A percentile compares a stretch with the other conserved stretches of the same genome.
phyloP scores from a whole-genome alignment of 768 basidiomycete genomes.

The Tulasnella sp. region DNA sequence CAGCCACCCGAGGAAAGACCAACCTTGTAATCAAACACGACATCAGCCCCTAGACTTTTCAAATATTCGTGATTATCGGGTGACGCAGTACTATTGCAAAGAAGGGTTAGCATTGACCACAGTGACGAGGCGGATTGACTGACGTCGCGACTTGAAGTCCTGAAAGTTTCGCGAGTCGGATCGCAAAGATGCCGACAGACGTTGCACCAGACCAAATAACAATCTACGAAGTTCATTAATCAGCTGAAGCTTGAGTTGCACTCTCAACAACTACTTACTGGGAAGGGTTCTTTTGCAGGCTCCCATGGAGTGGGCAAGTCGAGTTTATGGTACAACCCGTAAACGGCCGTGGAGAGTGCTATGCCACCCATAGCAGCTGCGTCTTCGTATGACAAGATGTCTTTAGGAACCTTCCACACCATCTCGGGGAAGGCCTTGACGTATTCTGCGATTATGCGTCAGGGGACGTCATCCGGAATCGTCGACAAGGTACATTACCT shows the following conservation, averaged over 20 bases:
- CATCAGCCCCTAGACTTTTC: slow-evolving; percentile 32
- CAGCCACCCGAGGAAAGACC: neutral
- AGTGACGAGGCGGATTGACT: neutral
- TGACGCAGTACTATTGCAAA: slow-evolving; percentile 26
- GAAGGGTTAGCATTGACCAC: neutral
- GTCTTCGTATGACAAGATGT: slow-evolving; percentile 17
- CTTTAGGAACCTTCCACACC: slow-evolving; percentile 18
- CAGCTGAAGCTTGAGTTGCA: neutral
- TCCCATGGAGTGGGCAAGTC: slow-evolving; percentile 16
- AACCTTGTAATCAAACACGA: slow-evolving; percentile 29
- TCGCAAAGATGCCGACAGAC: slow-evolving; percentile 27
- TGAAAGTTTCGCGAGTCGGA: slow-evolving; percentile 32
- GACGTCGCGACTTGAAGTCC: slow-evolving; percentile 34
- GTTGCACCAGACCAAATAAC: slow-evolving; percentile 18
- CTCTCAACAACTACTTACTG: slow-evolving; percentile 4
- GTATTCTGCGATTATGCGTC: slow-evolving; percentile 18
- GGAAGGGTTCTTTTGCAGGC: slow-evolving; percentile 9
- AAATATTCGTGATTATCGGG: slow-evolving; percentile 29
- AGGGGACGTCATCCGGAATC: neutral
- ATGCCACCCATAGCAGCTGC: slow-evolving; percentile 20
- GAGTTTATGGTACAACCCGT: slow-evolving; percentile 17
- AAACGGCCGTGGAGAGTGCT: slow-evolving; percentile 18
- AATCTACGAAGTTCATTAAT: slow-evolving; percentile 1
- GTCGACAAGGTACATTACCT: no score
- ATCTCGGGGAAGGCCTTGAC: slow-evolving; percentile 17